Evolutionary conservation across 495 filamentous ascomycete species (phyloP).

Genomic region (Neurospora tetraspora): DNA sequence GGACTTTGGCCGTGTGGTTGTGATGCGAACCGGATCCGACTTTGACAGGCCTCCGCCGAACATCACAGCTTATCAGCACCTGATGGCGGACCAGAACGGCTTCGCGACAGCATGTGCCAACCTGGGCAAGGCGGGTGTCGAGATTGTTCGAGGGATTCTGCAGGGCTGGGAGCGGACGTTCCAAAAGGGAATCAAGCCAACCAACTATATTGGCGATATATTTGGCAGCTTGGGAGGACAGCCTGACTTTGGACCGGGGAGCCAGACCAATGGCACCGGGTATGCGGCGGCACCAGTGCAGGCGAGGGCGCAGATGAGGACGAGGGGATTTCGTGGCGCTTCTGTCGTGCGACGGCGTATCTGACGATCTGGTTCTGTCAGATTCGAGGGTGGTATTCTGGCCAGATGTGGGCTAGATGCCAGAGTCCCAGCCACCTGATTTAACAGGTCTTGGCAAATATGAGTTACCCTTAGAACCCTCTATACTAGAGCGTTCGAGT

Average conservation of each 20-base stretch:
- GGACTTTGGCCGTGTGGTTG: constrained; percentile 58
- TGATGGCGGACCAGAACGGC: constrained; percentile 50
- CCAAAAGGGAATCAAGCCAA: constrained; percentile 45
- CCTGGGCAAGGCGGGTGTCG: constrained; percentile 55
- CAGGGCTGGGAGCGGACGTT: constrained; percentile 50
- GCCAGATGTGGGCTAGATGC: too few relatives aligned
- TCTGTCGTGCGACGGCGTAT: not conserved
- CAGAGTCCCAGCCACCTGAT: too few relatives aligned
- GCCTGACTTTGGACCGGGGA: constrained; percentile 57
- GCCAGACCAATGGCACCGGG: constrained; percentile 17
- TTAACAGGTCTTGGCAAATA: too few relatives aligned
- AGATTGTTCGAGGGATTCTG: constrained; percentile 59
- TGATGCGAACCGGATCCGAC: constrained; percentile 65
- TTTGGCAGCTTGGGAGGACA: constrained; percentile 55
- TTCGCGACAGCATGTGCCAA: constrained; percentile 52
- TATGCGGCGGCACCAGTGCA: not conserved
- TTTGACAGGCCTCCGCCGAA: constrained; percentile 61
- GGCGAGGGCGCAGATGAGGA: not conserved
- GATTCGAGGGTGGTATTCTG: too few relatives aligned
- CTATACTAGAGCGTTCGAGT: too few relatives aligned
- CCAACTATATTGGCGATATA: constrained; percentile 66
- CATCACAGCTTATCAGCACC: constrained; percentile 41
- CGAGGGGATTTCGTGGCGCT: not conserved
- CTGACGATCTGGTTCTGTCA: not conserved
- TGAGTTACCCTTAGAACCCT: too few relatives aligned